Percentiles rank a stretch among this genome's conserved stretches.
Evolutionary conservation across 1,139 yeast genomes (phyloP).

Genomic region (Geotrichum aggregatum): DNA sequence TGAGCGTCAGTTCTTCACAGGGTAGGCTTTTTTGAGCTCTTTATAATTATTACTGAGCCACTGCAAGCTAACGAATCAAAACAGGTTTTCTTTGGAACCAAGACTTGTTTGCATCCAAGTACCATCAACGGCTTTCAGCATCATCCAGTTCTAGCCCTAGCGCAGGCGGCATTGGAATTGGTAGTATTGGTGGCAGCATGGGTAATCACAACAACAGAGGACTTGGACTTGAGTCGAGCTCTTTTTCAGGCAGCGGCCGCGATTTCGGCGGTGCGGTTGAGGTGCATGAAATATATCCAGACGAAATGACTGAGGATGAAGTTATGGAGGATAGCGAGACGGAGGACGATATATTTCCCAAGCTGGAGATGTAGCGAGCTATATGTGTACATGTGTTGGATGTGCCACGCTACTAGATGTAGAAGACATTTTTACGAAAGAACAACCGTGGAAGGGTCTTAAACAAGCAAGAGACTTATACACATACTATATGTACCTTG

Average conservation of each 20-base stretch:
- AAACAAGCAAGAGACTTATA: no score
- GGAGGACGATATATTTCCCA: neutral
- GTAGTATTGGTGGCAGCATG: neutral
- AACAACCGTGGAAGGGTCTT: no score
- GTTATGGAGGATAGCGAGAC: neutral
- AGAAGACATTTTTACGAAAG: no score
- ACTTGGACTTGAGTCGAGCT: neutral
- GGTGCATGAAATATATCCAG: slow-evolving; percentile 12
- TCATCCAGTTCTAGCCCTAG: neutral
- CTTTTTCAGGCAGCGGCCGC: neutral
- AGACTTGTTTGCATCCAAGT: slow-evolving; percentile 16
- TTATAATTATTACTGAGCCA: no score
- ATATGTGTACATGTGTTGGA: no score
- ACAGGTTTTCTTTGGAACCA: slow-evolving; percentile 20
- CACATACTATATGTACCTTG: no score
- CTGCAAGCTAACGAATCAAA: no score
- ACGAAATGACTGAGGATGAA: neutral
- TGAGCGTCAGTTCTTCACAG: slow-evolving; percentile 17
- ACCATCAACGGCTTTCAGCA: slow-evolving; percentile 10
- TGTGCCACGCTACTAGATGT: no score
- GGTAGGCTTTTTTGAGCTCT: neutral
- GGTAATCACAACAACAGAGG: no score
- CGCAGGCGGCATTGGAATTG: no score
- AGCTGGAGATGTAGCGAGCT: slow-evolving; percentile 5
- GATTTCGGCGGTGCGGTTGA: neutral